A percentile compares a stretch with the other conserved stretches of the same genome.
These are phyloP conservation scores for Aphanomyces cochlioides DNA, from an alignment of 352 stramenopile species.

Conservation along the genomic window DNA sequence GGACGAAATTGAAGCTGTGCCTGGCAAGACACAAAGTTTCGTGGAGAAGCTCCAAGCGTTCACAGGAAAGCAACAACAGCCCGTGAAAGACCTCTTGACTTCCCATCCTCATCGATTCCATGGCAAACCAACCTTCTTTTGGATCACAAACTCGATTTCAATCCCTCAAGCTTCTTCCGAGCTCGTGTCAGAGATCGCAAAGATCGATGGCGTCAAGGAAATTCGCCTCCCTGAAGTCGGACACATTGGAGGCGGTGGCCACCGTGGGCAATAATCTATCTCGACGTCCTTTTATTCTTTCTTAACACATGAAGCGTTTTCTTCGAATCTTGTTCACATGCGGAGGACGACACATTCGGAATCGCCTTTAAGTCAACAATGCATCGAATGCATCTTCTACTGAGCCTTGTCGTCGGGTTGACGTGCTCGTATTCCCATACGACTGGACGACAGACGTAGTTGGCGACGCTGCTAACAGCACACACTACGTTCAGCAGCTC, in stretches of 20 bases:
- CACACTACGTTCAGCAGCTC: no score
- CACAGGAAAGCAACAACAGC: conserved; percentile 44
- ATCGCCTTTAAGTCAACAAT: no score
- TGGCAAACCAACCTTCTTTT: conserved; percentile 44
- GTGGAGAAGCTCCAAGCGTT: conserved; percentile 49
- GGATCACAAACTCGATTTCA: conserved; percentile 67
- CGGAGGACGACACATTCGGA: no score
- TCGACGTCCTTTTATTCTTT: not conserved
- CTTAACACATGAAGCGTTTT: not conserved
- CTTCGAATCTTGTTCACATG: no score
- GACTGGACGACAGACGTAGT: no score
- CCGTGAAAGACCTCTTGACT: conserved; percentile 44
- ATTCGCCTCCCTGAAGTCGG: conserved; percentile 40
- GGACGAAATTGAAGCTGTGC: conserved; percentile 9
- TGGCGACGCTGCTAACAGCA: no score
- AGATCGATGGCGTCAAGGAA: conserved; percentile 42
- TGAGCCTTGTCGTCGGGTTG: no score
- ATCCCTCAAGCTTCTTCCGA: conserved; percentile 39
- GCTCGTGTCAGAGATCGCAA: conserved; percentile 42
- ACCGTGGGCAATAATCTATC: not conserved
- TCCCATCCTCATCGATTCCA: conserved; percentile 34
- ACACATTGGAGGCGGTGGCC: not conserved
- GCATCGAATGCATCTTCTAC: no score
- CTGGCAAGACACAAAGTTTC: conserved; percentile 41
- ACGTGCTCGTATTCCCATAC: no score